Evolutionary conservation across 106 monocot genomes (phyloP), one percentile per base, ranked within the genome.

Genomic region (Acorus calamus): DNA sequence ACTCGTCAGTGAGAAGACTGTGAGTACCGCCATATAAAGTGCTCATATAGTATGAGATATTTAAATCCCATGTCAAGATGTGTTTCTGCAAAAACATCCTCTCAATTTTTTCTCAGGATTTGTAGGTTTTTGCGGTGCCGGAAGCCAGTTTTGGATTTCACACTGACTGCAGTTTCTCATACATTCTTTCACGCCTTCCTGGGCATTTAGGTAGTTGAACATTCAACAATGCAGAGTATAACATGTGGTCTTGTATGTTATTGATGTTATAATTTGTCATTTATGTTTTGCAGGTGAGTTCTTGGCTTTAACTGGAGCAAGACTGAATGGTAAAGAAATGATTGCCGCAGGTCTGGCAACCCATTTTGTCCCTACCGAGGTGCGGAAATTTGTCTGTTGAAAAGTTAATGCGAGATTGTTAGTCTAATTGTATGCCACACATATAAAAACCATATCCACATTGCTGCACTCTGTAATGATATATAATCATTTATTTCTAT

Each of bases 121-220:
- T 73, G 28, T 44, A 90, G 90, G 65, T 87, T 41, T 90, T 90
- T 82, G 81, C 90, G 49, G 62, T 80, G 56, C 94, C 94, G 63
- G 94, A 94, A 80, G 90, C 90, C 45, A 82, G 80, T 57, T 64
- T 90, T 67, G 94, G 90, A 50, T 78, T 89, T 69, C 90, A 94
- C 62, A 84, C 87, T 51, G 94, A 94, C 66, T 94, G 94, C 66
- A 90, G 94, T 78, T 90, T 94, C 71, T 94, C 94, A 5, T 94
- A 82, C 77, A 94, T 94, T 56, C 86, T 87, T 74, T 71, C 94
- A 55, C 84, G 72, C 10, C 84, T 90, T 76, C 82, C 86, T 63
- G 94, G 90, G 42, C 68, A 84, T 80, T 69, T 94, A 8, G 94
- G 94, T 90, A 66, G 28, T 28, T 28, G 28, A 28, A 28, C 28